Conservation (phyloP, 495 filamentous ascomycete genomes). For the Hypoxylon crocopeplum region DNA sequence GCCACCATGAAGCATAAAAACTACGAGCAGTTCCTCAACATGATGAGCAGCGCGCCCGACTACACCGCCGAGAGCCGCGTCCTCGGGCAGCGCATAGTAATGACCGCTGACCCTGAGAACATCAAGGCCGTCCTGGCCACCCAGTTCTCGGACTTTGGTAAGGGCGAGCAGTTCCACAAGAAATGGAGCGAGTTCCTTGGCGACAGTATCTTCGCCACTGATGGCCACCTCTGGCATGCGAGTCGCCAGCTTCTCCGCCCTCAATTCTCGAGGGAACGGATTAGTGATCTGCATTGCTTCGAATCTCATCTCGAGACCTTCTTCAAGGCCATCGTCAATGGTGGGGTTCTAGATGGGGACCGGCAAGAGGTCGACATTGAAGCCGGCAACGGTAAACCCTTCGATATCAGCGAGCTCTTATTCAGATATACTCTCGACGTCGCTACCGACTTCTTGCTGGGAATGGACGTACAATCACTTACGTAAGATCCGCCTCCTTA, state of each 20-base stretch:
- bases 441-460: conserved; percentile 87
- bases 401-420: conserved; percentile 75
- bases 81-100: conserved; percentile 62
- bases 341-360: conserved; percentile 57
- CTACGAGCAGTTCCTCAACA: conserved; percentile 63
- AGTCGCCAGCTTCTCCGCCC: conserved; percentile 80
- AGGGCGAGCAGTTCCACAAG: conserved; percentile 70
- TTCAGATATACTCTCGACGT: conserved; percentile 84
- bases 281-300: conserved; percentile 80
- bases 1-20: conserved; percentile 59
- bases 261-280: conserved; percentile 82
- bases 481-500: conserved; percentile 39
- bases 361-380: conserved; percentile 52
- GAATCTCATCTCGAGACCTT: conserved; percentile 76
- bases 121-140: conserved; percentile 84
- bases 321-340: conserved; percentile 62
- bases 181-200: conserved; percentile 79
- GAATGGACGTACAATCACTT: conserved; percentile 74
- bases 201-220: conserved; percentile 80
- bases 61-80: conserved; percentile 67
- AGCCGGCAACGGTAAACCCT: conserved; percentile 55
- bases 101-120: conserved; percentile 82
- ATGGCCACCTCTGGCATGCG: conserved; percentile 75
- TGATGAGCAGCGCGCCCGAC: conserved; percentile 49
- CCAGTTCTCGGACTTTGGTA: conserved; percentile 77